These are phyloP conservation scores for Erodium trifolium DNA, from an alignment of 441 rosid genomes.

Conservation along the genomic window DNA sequence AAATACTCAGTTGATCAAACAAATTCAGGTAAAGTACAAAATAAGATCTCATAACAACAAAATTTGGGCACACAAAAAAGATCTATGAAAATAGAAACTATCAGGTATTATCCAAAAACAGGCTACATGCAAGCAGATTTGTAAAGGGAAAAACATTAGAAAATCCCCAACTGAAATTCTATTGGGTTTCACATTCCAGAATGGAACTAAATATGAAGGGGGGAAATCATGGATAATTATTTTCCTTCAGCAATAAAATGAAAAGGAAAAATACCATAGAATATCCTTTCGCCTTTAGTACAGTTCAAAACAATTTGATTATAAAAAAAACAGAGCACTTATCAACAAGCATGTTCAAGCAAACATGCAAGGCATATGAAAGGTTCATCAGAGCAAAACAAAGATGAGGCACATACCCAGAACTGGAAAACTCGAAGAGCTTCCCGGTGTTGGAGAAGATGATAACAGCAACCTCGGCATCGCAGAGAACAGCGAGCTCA, in stretches of 20 bases:
- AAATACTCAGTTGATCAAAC: neutral
- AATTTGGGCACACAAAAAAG: neutral
- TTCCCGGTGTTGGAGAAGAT: slow-evolving; percentile 89
- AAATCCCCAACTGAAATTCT: neutral
- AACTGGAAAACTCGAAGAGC: slow-evolving; percentile 79
- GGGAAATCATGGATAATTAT: neutral
- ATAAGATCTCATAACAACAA: neutral
- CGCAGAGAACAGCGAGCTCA: slow-evolving; percentile 68
- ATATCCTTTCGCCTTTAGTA: neutral
- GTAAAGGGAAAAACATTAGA: neutral
- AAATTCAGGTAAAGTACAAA: neutral
- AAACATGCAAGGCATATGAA: slow-evolving; percentile 19
- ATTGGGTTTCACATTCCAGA: neutral
- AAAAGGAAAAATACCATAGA: neutral
- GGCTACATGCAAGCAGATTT: neutral
- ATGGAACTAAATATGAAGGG: neutral
- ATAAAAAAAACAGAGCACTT: neutral
- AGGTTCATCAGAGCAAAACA: neutral
- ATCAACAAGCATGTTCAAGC: slow-evolving; percentile 3
- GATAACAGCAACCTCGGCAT: slow-evolving; percentile 35
- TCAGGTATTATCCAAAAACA: neutral
- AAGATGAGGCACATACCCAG: slow-evolving; percentile 39
- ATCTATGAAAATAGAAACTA: no score
- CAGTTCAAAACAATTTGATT: neutral
- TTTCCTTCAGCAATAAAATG: neutral